Conservation (phyloP, 2,329 filamentous ascomycete genomes). For the Xylaria sp. region DNA sequence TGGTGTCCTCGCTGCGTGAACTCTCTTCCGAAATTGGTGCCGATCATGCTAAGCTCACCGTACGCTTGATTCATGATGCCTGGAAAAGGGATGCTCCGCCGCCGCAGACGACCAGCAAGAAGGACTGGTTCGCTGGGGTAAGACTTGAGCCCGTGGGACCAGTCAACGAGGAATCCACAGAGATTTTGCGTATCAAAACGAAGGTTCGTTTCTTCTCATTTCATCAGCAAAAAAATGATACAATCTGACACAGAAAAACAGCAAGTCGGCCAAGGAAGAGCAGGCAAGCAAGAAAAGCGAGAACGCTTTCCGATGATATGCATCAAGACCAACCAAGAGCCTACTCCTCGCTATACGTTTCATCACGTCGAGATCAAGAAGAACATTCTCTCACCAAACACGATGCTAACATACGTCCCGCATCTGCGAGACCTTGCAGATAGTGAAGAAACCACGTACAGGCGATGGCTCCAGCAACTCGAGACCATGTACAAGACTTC, state of each 20-base stretch:
- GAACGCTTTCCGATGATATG: conserved; percentile 40
- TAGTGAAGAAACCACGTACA: conserved; percentile 51
- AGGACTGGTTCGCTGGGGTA: conserved; percentile 46
- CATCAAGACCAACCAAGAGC: conserved; percentile 45
- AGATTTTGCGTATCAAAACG: conserved; percentile 45
- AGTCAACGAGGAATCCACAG: conserved; percentile 27
- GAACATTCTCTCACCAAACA: conserved; percentile 55
- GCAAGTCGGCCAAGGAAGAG: conserved; percentile 39
- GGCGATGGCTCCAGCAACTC: conserved; percentile 52
- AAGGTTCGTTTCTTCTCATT: conserved; percentile 39
- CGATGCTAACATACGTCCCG: conserved; percentile 55
- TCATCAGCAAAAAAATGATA: background rate
- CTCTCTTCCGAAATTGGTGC: conserved; percentile 42
- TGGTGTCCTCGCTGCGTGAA: conserved; percentile 38
- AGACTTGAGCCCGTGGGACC: conserved; percentile 32
- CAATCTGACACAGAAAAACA: conserved; percentile 23
- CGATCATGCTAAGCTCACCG: conserved; percentile 41
- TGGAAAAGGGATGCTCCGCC: conserved; percentile 37
- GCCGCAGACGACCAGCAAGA: conserved; percentile 37
- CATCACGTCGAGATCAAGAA: conserved; percentile 56
- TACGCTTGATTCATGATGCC: conserved; percentile 42
- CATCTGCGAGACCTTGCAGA: conserved; percentile 53
- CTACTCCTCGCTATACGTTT: conserved; percentile 54
- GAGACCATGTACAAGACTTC: conserved; percentile 54
- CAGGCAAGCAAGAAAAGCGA: conserved; percentile 41